Base-by-base conservation (phyloP, 257 asterid genomes). In the Nicotiana undulata region DNA sequence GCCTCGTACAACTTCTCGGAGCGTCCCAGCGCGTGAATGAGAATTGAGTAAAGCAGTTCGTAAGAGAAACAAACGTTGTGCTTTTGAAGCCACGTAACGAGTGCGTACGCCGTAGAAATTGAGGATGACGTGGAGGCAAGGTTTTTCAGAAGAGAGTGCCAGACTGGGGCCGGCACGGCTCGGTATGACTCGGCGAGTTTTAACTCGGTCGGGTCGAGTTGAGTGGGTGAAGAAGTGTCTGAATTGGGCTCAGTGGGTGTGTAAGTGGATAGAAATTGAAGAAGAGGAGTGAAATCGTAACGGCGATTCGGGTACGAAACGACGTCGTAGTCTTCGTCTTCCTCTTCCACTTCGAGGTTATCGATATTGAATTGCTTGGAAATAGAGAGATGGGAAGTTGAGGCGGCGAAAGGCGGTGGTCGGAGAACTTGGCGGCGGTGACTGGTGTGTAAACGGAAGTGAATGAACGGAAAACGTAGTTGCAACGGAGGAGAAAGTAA, bases 61-160 rank as follows among this genome's bases (percentile, higher is more conserved):
- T 93, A 93, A 2, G 96, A 92, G 89, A 90, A 95, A 82, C 99
- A 95, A 9, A 93, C 90, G 46, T 92, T 92, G 89, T 95, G 99
- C 40, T 87, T 87, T 63, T 90, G 97, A 22, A 95, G 97, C 98
- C 98, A 93, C 5, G 88, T 88, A 51, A 95, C 99, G 5, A 95
- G 78, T 13, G 94, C 87, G 60, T 92, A 93, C 0, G 97, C 97
- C 3, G 86, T 81, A 4, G 97, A 63, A 40, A 93, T 86, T 2
- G 96, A 88, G 40, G 94, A 87, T n/a, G 97, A 87, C 1, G 89
- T 81, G 15, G 92, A 88, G 7, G 94, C 81, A 13, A 95, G 93
- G 40, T 88, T 86, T 78, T 95, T 95, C n/a, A 95, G 82, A 32
- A 95, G 95, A 49, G 95, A 87, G 84, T 95, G 99, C 99, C 99